Evolutionary conservation across 352 stramenopile genomes (phyloP).

Genomic region (Pythium volutum): DNA sequence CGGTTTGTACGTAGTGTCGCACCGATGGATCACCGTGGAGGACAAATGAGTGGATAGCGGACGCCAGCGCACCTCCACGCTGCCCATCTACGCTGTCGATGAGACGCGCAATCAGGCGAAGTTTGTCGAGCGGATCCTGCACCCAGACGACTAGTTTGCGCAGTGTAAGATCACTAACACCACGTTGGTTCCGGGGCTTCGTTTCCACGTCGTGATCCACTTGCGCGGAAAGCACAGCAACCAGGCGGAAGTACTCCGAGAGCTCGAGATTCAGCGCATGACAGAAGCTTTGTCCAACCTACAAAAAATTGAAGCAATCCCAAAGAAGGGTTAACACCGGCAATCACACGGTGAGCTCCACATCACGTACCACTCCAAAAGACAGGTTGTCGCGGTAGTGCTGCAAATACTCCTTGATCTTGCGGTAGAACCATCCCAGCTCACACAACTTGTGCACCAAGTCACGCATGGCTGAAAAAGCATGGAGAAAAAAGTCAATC

Average conservation of each 20-base stretch:
- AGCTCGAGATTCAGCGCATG: slow-evolving; percentile 89
- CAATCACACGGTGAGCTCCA: neutral
- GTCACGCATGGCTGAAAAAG: slow-evolving; percentile 65
- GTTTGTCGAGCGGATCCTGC: slow-evolving; percentile 82
- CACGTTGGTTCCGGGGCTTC: slow-evolving; percentile 32
- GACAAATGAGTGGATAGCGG: slow-evolving; percentile 88
- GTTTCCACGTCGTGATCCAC: slow-evolving; percentile 79
- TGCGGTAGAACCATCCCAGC: slow-evolving; percentile 89
- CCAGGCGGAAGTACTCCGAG: slow-evolving; percentile 92
- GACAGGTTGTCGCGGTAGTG: slow-evolving; percentile 69
- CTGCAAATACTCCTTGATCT: slow-evolving; percentile 78
- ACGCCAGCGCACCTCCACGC: slow-evolving; percentile 85
- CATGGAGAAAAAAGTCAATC: neutral
- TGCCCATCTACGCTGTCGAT: slow-evolving; percentile 87
- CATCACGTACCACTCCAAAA: slow-evolving; percentile 63
- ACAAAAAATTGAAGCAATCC: neutral
- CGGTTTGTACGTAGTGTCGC: slow-evolving; percentile 63
- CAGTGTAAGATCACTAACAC: slow-evolving; percentile 74
- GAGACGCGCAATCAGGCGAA: slow-evolving; percentile 87
- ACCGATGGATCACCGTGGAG: slow-evolving; percentile 88
- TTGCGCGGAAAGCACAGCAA: slow-evolving; percentile 90
- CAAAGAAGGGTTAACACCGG: neutral
- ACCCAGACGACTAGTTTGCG: slow-evolving; percentile 90
- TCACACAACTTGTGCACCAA: slow-evolving; percentile 83
- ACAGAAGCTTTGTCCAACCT: slow-evolving; percentile 87